These are phyloP conservation scores for Silene conica DNA, from an alignment of 148 eudicot genomes.

Conservation along the genomic window DNA sequence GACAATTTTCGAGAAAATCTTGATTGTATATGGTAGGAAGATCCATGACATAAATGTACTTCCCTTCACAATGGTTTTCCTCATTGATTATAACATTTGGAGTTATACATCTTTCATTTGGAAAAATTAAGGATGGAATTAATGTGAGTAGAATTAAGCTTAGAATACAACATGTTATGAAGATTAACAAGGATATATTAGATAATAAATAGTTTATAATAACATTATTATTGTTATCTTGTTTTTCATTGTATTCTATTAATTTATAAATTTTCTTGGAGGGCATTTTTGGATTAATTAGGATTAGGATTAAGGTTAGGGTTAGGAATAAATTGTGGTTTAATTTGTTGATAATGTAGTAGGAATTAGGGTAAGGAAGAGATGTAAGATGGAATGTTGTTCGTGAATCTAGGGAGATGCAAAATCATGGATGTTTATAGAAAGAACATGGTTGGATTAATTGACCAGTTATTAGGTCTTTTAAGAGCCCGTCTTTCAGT, in stretches of 20 bases:
- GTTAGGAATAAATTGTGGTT: not conserved
- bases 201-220: not conserved
- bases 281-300: not conserved
- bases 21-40: conserved; percentile 50
- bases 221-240: not conserved
- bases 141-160: not conserved
- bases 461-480: no score
- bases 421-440: no score
- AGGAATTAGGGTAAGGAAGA: not conserved
- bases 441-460: no score
- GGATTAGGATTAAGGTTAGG: not conserved
- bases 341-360: not conserved
- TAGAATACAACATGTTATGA: not conserved
- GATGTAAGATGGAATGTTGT: no score
- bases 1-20: conserved; percentile 41
- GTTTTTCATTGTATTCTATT: not conserved
- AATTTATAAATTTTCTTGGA: not conserved
- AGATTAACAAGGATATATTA: not conserved
- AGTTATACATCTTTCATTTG: not conserved
- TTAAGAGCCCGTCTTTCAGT: no score
- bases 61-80: conserved; percentile 36
- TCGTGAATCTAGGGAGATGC: no score
- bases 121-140: not conserved
- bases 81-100: not conserved
- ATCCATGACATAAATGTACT: conserved; percentile 58